Evolutionary conservation across 768 basidiomycete genomes (phyloP).

Genomic region (Fistulinella prunicolor): DNA sequence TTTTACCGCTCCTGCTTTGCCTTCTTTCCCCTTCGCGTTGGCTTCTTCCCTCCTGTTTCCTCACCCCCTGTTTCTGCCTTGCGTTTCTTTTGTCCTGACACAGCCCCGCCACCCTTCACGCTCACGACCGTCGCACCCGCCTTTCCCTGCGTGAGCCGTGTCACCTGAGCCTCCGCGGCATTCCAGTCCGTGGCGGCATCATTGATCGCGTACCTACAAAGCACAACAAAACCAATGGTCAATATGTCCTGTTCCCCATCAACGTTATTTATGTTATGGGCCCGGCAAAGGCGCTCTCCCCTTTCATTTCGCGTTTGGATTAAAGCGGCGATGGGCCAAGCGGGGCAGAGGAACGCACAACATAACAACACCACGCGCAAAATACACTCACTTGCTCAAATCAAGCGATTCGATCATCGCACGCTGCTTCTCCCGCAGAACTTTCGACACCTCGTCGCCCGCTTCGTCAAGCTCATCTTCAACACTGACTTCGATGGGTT

Average conservation of each 20-base stretch:
- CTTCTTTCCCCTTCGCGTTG: conserved; percentile 46
- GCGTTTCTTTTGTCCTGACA: conserved; percentile 58
- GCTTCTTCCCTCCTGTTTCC: conserved; percentile 44
- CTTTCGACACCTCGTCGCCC: conserved; percentile 59
- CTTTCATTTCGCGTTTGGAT: neutral
- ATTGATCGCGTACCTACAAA: conserved; percentile 69
- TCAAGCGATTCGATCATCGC: conserved; percentile 89
- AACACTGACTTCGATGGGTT: conserved; percentile 45
- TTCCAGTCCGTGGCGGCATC: conserved; percentile 70
- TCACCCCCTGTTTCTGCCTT: conserved; percentile 42
- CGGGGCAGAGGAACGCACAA: neutral
- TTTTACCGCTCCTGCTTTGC: conserved; percentile 26
- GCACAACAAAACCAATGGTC: neutral
- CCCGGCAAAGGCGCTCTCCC: neutral
- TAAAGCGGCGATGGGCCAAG: conserved; percentile 6
- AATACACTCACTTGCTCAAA: conserved; percentile 69
- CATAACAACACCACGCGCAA: neutral
- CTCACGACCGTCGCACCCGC: conserved; percentile 73
- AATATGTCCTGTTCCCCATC: neutral
- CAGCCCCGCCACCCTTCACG: conserved; percentile 50
- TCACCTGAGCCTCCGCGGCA: conserved; percentile 69
- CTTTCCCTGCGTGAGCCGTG: conserved; percentile 40
- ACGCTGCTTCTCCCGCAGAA: conserved; percentile 66
- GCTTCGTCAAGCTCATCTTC: conserved; percentile 76
- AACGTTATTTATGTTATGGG: neutral